Evolutionary conservation across 768 basidiomycete genomes (phyloP), one percentile per base, ranked within the genome.

Genomic region (Lactarius akahatsu): DNA sequence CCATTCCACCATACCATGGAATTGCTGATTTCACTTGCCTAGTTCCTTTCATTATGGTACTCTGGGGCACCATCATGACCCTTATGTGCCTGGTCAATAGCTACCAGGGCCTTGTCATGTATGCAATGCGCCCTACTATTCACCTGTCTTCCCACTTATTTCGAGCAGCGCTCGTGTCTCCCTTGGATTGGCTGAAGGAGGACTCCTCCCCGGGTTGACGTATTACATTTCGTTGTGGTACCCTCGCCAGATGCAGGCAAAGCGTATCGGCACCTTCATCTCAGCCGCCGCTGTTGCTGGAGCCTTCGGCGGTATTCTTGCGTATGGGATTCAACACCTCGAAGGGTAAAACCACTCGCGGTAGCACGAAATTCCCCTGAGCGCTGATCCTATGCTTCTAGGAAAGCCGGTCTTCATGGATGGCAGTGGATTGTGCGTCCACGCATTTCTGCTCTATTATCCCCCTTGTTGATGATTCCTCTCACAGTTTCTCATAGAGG

Each of bases 191-290:
- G 74, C 81, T 38, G 83, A 83, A 70, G 80, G 78, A 52, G 83
- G 85, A 10, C 18, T 70, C 43, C 74, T 74, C 62, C 77, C 80
- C 0, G 78, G 78, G 0, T 74, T 81, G 61, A 78, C 76, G 2
- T 83, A 81, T 63, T 80, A 78, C 50, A 76, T 86, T 54, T 85
- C 83, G 15, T 73, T 85, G 58, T 88, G 87, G 86, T 85, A 90
- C 72, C 80, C 84, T 10, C 78, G 83, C 40, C 76, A 77, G 60
- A 87, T 89, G 71, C 81, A 86, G 50, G 85, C 83, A 20, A 76
- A 75, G 71, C 81, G 87, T 38, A 80, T 86, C 64, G 85, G 86
- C 4, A 77, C 87, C 52, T 89, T 89, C 78, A 86, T 87, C 73
- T 82, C 82, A 23, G 85, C 86, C 47, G 85, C 86, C 10, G 86